A percentile compares a stretch with the other conserved stretches of the same genome.
phyloP scores from a whole-genome alignment of 2,329 filamentous ascomycete species.

The Fonsecaea multimorphosa region DNA sequence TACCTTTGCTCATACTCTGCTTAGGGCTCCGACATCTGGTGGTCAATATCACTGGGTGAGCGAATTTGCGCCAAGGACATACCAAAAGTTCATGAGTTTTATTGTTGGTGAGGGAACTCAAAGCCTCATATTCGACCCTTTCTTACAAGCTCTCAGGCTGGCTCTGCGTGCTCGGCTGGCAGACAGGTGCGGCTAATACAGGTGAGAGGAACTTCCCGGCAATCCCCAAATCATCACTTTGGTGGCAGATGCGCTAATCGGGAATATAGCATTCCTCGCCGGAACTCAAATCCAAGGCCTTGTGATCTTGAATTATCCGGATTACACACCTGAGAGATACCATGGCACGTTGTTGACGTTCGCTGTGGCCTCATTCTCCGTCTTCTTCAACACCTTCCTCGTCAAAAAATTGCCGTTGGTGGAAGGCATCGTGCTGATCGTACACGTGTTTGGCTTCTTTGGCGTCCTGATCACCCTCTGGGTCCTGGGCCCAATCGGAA shows the following conservation, averaged over 20 bases:
- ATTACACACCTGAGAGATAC: conserved; percentile 51
- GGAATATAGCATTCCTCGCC: conserved; percentile 48
- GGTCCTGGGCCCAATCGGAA: conserved; percentile 50
- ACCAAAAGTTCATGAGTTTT: conserved; percentile 46
- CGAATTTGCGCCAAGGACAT: conserved; percentile 45
- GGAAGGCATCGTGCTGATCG: conserved; percentile 50
- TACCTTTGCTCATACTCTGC: conserved; percentile 1
- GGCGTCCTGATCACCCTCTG: conserved; percentile 53
- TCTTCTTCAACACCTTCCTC: conserved; percentile 52
- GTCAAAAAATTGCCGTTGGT: conserved; percentile 50
- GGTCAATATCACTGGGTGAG: conserved; percentile 48
- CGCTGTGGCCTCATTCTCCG: conserved; percentile 48
- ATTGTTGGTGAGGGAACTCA: conserved; percentile 35
- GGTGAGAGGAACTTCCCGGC: conserved; percentile 39
- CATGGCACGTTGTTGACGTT: conserved; percentile 54
- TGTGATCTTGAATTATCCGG: conserved; percentile 51
- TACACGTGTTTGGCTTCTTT: conserved; percentile 53
- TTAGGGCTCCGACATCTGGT: conserved; percentile 49
- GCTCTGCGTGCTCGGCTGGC: conserved; percentile 44
- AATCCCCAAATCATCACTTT: not conserved
- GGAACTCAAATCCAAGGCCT: conserved; percentile 55
- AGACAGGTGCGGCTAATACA: conserved; percentile 39
- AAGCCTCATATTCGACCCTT: not conserved
- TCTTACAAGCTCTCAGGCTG: conserved; percentile 38
- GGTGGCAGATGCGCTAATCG: not conserved